Percentiles rank a stretch among this genome's conserved stretches.
Evolutionary conservation across 306 rosid species (phyloP).

Genomic region (Pyrus bretschneideri): DNA sequence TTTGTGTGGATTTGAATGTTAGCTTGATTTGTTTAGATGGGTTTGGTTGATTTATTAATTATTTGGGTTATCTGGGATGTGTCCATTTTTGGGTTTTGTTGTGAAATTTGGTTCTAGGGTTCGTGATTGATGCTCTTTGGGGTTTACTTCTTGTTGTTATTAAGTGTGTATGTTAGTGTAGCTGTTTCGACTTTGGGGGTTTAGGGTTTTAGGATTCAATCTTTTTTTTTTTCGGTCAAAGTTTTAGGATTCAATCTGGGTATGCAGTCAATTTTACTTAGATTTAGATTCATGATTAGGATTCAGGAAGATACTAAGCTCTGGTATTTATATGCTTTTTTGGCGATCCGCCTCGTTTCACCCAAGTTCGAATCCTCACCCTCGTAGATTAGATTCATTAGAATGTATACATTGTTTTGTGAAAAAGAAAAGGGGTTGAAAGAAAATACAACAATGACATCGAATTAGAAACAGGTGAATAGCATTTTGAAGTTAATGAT

Average conservation of each 20-base stretch:
- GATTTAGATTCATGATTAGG: too few relatives aligned
- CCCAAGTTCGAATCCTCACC: too few relatives aligned
- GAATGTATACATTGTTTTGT: too few relatives aligned
- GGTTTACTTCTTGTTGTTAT: neutral
- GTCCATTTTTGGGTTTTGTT: neutral
- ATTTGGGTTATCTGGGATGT: neutral
- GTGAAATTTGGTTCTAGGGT: neutral
- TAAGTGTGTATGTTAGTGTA: neutral
- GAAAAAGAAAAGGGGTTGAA: too few relatives aligned
- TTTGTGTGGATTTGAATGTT: neutral
- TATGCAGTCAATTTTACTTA: too few relatives aligned
- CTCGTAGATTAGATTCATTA: too few relatives aligned
- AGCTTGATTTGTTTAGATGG: neutral
- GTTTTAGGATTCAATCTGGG: neutral
- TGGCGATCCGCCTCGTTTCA: too few relatives aligned
- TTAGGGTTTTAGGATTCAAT: constrained; percentile 12
- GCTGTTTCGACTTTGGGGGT: neutral
- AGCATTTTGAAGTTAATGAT: neutral
- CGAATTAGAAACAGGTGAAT: too few relatives aligned
- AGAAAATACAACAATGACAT: too few relatives aligned
- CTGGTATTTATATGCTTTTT: too few relatives aligned
- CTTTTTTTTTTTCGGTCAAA: too few relatives aligned
- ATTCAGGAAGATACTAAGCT: too few relatives aligned
- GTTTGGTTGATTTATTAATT: neutral
- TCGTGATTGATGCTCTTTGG: neutral